Base-by-base conservation (phyloP, 345 rosid genomes). In the Lumnitzera racemosa region DNA sequence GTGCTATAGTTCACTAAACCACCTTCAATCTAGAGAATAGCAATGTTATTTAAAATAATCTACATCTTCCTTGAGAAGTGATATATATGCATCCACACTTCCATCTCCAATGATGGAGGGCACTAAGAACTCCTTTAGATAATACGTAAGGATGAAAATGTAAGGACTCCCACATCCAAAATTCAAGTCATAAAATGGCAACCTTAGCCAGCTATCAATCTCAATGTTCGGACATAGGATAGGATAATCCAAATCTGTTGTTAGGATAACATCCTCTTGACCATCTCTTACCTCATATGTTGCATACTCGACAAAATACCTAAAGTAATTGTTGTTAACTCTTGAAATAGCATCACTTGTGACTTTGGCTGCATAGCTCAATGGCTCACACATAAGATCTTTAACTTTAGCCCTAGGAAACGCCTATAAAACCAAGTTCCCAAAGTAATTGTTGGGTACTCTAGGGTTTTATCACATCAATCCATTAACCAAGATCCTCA, bases 341-440 rank as follows among this genome's bases (percentile, higher is more conserved):
- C 51, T 64, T 2, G 59, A 24, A 17, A 75, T 41, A 2, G 75
- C 79, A 4, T 70, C 70, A 12, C 63, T 66, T 53, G 67, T 67
- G 48, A 75, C 57, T 57, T 51, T 67, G 1, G 79, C 57, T 0
- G 75, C 73, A 5, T 71, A 55, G 6, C 65, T 13, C 43, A 71
- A 20, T 6, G 70, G 72, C 63, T 74, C 51, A 8, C 47, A 23
- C 49, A 70, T 14, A 3, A 66, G 60, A 53, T 74, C 74, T 58
- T 66, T 59, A 20, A 72, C 76, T 51, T 56, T 68, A 27, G 72
- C 59, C 27, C 46, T 65, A 1, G 70, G 73, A 11, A 66, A 60
- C 36, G 80, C 74, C 76, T 74, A 72, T 0, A 76, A 60, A 50
- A 72, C 80, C 55, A 72, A 63, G 67, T 76, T 76, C 11, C 80